Conservation (phyloP, 2,329 filamentous ascomycete species). For the Aspergillus felis region DNA sequence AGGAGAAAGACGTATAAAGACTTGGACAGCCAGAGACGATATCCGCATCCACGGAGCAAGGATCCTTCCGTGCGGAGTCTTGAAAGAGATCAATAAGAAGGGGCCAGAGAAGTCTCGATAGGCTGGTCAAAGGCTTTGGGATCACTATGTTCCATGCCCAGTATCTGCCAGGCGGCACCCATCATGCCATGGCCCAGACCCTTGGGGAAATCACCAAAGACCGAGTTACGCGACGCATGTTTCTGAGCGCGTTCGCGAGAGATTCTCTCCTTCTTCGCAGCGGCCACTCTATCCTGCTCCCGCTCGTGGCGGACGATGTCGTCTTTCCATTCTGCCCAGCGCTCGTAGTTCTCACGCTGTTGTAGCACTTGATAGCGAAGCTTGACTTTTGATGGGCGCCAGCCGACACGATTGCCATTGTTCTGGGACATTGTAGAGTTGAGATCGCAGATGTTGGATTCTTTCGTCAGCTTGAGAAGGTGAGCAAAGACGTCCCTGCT, state of each 20-base stretch:
- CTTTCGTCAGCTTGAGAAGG: constrained; percentile 41
- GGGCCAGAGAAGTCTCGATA: constrained; percentile 12
- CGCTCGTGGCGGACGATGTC: constrained; percentile 37
- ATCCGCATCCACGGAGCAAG: background rate
- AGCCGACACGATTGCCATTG: constrained; percentile 27
- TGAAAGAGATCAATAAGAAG: background rate
- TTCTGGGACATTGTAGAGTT: constrained; percentile 29
- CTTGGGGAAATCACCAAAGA: constrained; percentile 30
- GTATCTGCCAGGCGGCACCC: constrained; percentile 39
- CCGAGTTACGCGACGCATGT: constrained; percentile 23
- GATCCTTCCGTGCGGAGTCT: background rate
- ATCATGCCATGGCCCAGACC: constrained; percentile 38
- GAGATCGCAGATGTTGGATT: constrained; percentile 38
- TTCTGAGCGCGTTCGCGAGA: constrained; percentile 25
- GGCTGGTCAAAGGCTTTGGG: constrained; percentile 19
- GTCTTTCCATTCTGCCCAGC: constrained; percentile 43
- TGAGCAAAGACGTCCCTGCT: constrained; percentile 41
- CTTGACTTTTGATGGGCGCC: constrained; percentile 42
- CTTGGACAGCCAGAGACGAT: background rate
- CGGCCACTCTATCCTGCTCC: constrained; percentile 34
- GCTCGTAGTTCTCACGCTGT: constrained; percentile 45
- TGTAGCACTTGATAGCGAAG: constrained; percentile 42
- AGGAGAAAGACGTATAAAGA: background rate
- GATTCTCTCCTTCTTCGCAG: constrained; percentile 30
- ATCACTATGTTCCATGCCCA: constrained; percentile 35